These are phyloP conservation scores for Taxawa tesnikishii DNA, from an alignment of 2,329 filamentous ascomycete genomes.

Conservation along the genomic window DNA sequence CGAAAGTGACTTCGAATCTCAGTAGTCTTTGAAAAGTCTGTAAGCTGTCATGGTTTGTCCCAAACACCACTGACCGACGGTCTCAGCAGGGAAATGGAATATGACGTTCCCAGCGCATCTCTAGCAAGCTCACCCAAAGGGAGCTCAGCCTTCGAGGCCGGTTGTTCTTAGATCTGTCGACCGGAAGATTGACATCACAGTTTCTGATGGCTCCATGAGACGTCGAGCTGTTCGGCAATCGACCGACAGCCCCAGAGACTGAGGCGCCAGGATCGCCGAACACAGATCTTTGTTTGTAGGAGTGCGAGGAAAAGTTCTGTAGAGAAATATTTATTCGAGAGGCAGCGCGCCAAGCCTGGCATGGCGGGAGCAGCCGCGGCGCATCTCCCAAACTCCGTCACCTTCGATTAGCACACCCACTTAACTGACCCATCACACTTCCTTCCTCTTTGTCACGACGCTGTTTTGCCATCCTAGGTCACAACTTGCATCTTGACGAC, in stretches of 20 bases:
- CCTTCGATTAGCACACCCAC: too few species aligned
- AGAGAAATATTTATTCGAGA: conserved; percentile 3
- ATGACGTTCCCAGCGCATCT: conserved; percentile 55
- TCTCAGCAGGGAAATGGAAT: conserved; percentile 84
- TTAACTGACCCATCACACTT: conserved; percentile 1
- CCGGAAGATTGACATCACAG: conserved; percentile 77
- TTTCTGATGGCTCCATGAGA: conserved; percentile 62
- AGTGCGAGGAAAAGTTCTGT: conserved; percentile 14
- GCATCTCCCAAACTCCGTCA: background rate
- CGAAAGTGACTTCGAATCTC: too few species aligned
- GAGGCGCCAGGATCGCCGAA: conserved; percentile 58
- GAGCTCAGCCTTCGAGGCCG: conserved; percentile 49
- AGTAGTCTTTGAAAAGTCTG: conserved; percentile 72
- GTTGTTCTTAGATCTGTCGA: conserved; percentile 91
- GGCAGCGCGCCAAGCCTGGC: conserved; percentile 1
- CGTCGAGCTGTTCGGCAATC: conserved; percentile 82
- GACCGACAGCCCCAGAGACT: conserved; percentile 47
- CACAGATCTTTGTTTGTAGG: conserved; percentile 63
- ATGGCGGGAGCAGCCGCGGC: conserved; percentile 3
- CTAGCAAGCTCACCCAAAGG: conserved; percentile 56
- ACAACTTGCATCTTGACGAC: conserved; percentile 3
- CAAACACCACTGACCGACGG: conserved; percentile 82
- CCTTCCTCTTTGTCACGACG: background rate
- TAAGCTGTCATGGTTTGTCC: conserved; percentile 73
- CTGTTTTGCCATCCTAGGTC: background rate